Evolutionary conservation across 768 basidiomycete species (phyloP), one percentile per base, ranked within the genome.

Genomic region (Lactifluus volemus): DNA sequence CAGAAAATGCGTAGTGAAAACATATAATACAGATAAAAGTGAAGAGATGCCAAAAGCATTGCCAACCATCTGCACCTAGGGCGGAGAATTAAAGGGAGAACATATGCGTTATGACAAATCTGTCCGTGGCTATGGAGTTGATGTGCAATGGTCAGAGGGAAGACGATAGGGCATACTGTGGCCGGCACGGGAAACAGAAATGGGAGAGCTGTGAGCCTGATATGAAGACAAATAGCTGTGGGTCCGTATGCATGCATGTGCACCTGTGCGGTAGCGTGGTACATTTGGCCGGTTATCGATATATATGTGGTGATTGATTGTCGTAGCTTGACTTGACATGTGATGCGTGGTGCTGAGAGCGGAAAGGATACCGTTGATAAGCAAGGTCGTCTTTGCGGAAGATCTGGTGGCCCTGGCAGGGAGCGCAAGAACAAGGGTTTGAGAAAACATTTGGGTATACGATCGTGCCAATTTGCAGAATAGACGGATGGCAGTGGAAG

Each of bases 161-260:
- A 41, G 34, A 58, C 39, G 44, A 49, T 34, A 42, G 34, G 32
- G 53, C 36, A 58, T 44, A 58, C 15, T 30, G 19, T 48, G 56
- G 38, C 55, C 56, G 29, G 34, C 55, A 41, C 30, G 7, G 49
- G 34, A 36, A 42, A 49, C 48, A 45, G 36, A 42, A 45, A 49
- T 49, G 30, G 19, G 34, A 39, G 52, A 53, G 38, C 34, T n/a
- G 42, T 51, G 19, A 41, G 39, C 15, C 42, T 42, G 34, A 58
- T 62, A 58, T 58, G 39, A 34, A 58, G 51, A 62, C 61, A 62
- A 52, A 53, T 62, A 36, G 51, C 39, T 48, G 47, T 11, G 25
- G 53, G 56, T 62, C 55, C 47, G 55, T 52, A 34, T 41, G 50
- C 44, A 45, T 58, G 51, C 30, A 50, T 53, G 39, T 48, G 56